phyloP scores from a whole-genome alignment of 495 filamentous ascomycete genomes.

The Aspergillus asperescens region DNA sequence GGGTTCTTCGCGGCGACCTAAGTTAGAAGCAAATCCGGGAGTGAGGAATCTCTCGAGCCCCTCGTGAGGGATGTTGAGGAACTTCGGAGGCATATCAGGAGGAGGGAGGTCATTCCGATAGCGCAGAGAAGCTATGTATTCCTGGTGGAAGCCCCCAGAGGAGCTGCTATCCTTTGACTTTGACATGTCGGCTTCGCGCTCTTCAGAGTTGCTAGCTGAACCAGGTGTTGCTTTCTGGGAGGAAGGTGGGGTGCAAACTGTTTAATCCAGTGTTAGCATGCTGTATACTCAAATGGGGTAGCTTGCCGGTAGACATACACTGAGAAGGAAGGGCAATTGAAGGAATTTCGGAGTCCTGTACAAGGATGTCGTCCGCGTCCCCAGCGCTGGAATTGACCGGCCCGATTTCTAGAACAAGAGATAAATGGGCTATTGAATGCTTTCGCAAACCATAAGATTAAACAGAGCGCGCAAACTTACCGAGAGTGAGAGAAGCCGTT shows the following conservation, averaged over 20 bases:
- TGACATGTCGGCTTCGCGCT: slow-evolving; percentile 19
- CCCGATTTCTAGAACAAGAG: slow-evolving; percentile 8
- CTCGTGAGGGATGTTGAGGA: slow-evolving; percentile 91
- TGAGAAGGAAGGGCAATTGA: slow-evolving; percentile 9
- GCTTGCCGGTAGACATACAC: slow-evolving; percentile 6
- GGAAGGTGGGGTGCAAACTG: slow-evolving; percentile 11
- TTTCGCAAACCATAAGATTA: not conserved
- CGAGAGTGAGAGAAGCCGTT: slow-evolving; percentile 18
- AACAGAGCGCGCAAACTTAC: slow-evolving; percentile 19
- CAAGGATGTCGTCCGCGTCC: slow-evolving; percentile 5
- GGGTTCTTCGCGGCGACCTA: slow-evolving; percentile 84
- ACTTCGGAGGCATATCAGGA: slow-evolving; percentile 88
- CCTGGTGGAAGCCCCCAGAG: slow-evolving; percentile 73
- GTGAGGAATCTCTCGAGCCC: slow-evolving; percentile 84
- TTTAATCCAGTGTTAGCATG: slow-evolving; percentile 6
- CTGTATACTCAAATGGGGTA: not conserved
- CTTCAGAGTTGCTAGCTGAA: not conserved
- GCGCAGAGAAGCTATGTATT: slow-evolving; percentile 90
- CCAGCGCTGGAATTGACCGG: slow-evolving; percentile 9
- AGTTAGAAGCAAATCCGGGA: slow-evolving; percentile 76
- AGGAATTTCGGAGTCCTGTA: slow-evolving; percentile 14
- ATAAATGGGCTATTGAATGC: not conserved
- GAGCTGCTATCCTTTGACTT: slow-evolving; percentile 42
- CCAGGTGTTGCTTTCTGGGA: not conserved
- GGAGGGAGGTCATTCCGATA: slow-evolving; percentile 94